Evolutionary conservation across 2,329 filamentous ascomycete genomes (phyloP), one percentile per base, ranked within the genome.

Genomic region (Teratosphaeriaceae sp.): DNA sequence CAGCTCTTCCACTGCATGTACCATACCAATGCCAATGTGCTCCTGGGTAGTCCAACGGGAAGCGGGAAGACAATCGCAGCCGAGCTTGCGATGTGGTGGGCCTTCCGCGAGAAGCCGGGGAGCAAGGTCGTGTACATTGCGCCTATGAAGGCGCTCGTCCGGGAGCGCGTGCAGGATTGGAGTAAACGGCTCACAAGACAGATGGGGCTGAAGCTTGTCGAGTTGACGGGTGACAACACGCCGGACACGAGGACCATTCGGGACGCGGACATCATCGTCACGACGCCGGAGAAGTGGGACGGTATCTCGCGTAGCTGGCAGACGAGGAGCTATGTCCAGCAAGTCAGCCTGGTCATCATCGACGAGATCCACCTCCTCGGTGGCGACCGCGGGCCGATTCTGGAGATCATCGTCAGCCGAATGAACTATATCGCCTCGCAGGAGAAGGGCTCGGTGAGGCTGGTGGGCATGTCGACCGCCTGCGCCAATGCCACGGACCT

Each of bases 41-140:
- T 98, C 2, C 76, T 98, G 7, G 92, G 94, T 6, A 97, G 92
- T 2, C 94, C 92, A 0, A 98, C 94, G 0, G 92, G 92, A 45
- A 95, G 88, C 73, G 92, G 92, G 45, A 98, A 98, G 72, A 98
- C 94, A 0, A 85, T 98, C 30, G 92, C 94, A 15, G 88, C 86
- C 38, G 92, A 98, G 62, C 69, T 98, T 48, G 89, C 94, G 20
- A 97, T 98, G 90, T 98, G 94, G 94, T 96, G 89, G 88, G 90
- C 92, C 2, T 97, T 98, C 68, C 81, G 89, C 12, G 89, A 96
- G 61, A 84, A 84, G 39, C 92, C 92, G 1, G 88, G 89, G 3
- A 95, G 88, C 3, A 98, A 98, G 68, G 89, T 98, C 2, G 92
- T 98, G 11, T 98, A 98, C 63, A 97, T 98, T 60, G 92, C 92